Percentiles rank a stretch among this genome's conserved stretches.
These are phyloP conservation scores for Cladosporium austrohemisphaericum DNA, from an alignment of 2,329 filamentous ascomycete species.

Conservation along the genomic window DNA sequence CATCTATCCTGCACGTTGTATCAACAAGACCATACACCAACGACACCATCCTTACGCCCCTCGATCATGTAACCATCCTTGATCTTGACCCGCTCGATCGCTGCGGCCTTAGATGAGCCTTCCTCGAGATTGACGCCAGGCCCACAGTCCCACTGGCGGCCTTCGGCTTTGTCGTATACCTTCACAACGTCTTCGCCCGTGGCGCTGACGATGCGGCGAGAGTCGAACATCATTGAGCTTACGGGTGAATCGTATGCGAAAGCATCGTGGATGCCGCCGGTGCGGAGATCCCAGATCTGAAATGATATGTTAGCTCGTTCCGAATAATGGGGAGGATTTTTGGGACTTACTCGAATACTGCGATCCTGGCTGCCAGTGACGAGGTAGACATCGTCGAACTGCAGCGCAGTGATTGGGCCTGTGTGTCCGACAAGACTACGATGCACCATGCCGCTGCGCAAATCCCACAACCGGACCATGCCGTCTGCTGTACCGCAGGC, in stretches of 20 bases:
- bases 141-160: constrained; percentile 93
- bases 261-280: constrained; percentile 89
- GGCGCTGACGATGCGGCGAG: constrained; percentile 81
- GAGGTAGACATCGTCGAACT: constrained; percentile 93
- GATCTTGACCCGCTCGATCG: constrained; percentile 80
- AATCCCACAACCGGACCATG: constrained; percentile 95
- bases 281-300: constrained; percentile 97
- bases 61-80: constrained; percentile 93
- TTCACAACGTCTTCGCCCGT: constrained; percentile 93
- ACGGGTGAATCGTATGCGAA: constrained; percentile 92
- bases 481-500: constrained; percentile 96
- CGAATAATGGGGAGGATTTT: not conserved
- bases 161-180: constrained; percentile 96
- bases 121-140: constrained; percentile 65
- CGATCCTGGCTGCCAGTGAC: constrained; percentile 90
- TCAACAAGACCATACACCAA: constrained; percentile 85
- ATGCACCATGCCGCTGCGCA: constrained; percentile 95
- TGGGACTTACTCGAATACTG: constrained; percentile 88
- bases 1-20: not conserved
- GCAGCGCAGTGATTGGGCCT: constrained; percentile 85
- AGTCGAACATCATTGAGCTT: constrained; percentile 96
- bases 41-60: constrained; percentile 78
- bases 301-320: constrained; percentile 26
- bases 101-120: constrained; percentile 44
- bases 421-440: constrained; percentile 93